phyloP scores from a whole-genome alignment of 768 basidiomycete genomes.

The Tulasnella sp. region DNA sequence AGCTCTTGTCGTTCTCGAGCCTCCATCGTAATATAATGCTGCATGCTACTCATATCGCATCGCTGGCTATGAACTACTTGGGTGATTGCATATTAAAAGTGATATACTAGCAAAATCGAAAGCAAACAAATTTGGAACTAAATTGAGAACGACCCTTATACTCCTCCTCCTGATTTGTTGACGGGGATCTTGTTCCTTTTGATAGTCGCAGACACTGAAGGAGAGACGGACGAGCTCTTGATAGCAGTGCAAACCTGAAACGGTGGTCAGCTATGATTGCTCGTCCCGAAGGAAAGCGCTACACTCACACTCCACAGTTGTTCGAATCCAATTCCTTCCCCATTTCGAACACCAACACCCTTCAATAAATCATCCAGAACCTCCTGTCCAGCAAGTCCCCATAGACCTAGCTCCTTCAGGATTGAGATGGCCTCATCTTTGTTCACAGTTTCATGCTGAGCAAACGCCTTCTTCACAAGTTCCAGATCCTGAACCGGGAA shows the following conservation, averaged over 20 bases:
- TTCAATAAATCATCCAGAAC: conserved; percentile 65
- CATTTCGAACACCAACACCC: conserved; percentile 53
- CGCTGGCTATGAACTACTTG: no score
- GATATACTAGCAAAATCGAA: no score
- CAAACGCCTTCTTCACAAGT: conserved; percentile 27
- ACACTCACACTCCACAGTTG: conserved; percentile 72
- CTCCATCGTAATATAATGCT: no score
- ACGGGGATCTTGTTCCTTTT: conserved; percentile 37
- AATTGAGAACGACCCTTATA: no score
- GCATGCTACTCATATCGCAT: no score
- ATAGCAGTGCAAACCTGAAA: conserved; percentile 57
- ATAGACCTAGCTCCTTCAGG: conserved; percentile 28
- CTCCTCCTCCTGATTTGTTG: conserved; percentile 42
- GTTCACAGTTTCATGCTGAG: no score
- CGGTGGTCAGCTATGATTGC: not conserved
- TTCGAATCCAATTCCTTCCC: conserved; percentile 55
- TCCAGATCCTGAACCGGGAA: conserved; percentile 30
- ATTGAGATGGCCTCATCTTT: conserved; percentile 29
- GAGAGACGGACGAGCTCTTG: conserved; percentile 48
- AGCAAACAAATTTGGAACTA: no score
- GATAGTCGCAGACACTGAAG: conserved; percentile 24
- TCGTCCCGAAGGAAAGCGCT: conserved; percentile 8
- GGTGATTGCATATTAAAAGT: no score
- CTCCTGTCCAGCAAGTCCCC: conserved; percentile 30
- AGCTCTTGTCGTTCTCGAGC: no score